Conservation (phyloP, 163 green algal genomes). For the Prototheca cutis region DNA sequence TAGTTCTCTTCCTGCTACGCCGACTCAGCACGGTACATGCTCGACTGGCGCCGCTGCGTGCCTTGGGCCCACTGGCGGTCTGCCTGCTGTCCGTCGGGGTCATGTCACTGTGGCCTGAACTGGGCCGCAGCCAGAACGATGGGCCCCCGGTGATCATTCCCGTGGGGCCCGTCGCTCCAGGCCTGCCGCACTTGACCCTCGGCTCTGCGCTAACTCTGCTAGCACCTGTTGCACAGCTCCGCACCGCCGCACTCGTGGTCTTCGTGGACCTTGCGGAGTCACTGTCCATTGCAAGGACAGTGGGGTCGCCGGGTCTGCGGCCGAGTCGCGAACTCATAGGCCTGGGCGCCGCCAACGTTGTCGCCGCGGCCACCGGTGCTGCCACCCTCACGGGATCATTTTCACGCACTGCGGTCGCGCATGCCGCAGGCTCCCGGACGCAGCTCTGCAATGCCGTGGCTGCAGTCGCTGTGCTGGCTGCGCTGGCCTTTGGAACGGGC, state of each 20-base stretch:
- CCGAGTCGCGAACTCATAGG: not conserved
- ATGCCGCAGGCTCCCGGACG: constrained; percentile 49
- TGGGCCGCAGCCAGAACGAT: constrained; percentile 10
- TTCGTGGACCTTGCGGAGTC: constrained; percentile 29
- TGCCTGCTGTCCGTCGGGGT: constrained; percentile 56
- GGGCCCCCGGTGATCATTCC: constrained; percentile 1
- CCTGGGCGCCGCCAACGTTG: constrained; percentile 75
- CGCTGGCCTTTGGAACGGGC: constrained; percentile 56
- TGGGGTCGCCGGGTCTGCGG: constrained; percentile 53
- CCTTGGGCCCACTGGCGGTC: constrained; percentile 57
- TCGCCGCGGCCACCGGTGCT: constrained; percentile 54
- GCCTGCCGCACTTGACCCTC: constrained; percentile 35
- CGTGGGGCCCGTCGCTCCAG: constrained; percentile 13
- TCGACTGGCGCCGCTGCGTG: constrained; percentile 31
- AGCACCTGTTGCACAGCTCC: constrained; percentile 29
- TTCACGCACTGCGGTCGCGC: constrained; percentile 57
- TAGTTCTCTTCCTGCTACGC: constrained; percentile 39
- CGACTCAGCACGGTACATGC: constrained; percentile 10
- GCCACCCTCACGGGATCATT: constrained; percentile 80
- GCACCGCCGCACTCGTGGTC: constrained; percentile 27
- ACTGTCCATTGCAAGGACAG: constrained; percentile 42
- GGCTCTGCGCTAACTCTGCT: constrained; percentile 37
- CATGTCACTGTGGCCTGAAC: constrained; percentile 47
- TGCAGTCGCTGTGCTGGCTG: not conserved
- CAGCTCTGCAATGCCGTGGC: constrained; percentile 21